Evolutionary conservation across 352 stramenopile species (phyloP).

Genomic region (Peronospora destructor): DNA sequence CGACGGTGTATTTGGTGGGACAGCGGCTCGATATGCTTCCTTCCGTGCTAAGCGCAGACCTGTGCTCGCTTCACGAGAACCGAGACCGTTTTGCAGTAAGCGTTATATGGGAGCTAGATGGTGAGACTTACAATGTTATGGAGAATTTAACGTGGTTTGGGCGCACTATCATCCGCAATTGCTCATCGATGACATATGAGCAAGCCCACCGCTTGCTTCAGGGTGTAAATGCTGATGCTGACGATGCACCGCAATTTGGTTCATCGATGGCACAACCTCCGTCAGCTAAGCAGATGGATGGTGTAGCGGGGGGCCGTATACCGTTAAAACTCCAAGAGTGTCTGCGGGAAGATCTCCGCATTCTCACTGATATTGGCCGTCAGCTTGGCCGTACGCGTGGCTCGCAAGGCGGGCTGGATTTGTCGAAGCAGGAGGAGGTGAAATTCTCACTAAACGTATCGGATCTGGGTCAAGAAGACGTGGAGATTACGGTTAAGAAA

Average conservation of each 20-base stretch:
- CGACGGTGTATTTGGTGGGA: conserved; percentile 97
- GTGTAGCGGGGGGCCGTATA: conserved; percentile 67
- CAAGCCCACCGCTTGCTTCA: conserved; percentile 74
- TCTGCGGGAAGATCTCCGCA: conserved; percentile 45
- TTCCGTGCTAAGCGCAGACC: conserved; percentile 76
- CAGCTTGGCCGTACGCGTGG: conserved; percentile 49
- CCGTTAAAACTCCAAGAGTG: conserved; percentile 41
- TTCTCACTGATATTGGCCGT: conserved; percentile 64
- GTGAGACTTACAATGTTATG: conserved; percentile 46
- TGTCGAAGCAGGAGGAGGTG: conserved; percentile 80
- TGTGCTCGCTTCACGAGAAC: conserved; percentile 89
- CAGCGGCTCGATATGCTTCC: conserved; percentile 90
- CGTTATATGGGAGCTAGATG: conserved; percentile 89
- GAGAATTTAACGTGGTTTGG: conserved; percentile 66
- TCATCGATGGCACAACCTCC: conserved; percentile 1
- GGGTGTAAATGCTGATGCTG: conserved; percentile 52
- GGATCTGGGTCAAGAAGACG: conserved; percentile 58
- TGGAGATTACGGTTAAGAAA: conserved; percentile 86
- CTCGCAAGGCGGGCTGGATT: conserved; percentile 61
- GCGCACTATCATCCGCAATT: conserved; percentile 96
- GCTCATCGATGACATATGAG: conserved; percentile 83
- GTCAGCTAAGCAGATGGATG: conserved; percentile 18
- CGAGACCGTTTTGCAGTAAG: conserved; percentile 87
- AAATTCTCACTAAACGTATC: conserved; percentile 79
- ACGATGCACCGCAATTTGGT: conserved; percentile 21